phyloP scores from a whole-genome alignment of 352 stramenopile species.

The Plasmopara muralis region DNA sequence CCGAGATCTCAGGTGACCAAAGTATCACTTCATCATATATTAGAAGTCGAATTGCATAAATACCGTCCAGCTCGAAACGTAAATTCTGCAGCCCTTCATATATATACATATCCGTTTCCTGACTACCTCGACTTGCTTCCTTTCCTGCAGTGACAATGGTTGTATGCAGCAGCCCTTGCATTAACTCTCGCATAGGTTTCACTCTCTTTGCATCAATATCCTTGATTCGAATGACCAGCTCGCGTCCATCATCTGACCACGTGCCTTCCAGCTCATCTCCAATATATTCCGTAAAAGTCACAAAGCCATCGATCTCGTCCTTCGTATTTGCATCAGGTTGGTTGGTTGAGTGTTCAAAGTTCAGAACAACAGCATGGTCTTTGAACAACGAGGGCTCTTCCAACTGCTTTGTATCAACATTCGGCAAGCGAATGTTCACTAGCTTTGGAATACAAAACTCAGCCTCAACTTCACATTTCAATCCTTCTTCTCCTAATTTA shows the following conservation, averaged over 20 bases:
- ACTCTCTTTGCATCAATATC: constrained; percentile 28
- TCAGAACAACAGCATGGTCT: constrained; percentile 43
- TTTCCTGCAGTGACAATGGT: constrained; percentile 6
- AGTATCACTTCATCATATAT: constrained; percentile 1
- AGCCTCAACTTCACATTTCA: constrained; percentile 47
- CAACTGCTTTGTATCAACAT: constrained; percentile 17
- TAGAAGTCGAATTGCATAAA: constrained; percentile 25
- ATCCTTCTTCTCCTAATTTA: constrained; percentile 4
- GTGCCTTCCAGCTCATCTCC: constrained; percentile 35
- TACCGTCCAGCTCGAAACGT: constrained; percentile 32
- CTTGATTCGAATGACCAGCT: constrained; percentile 38
- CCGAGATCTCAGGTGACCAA: constrained; percentile 16
- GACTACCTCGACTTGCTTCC: neutral
- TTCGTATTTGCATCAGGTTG: constrained; percentile 24
- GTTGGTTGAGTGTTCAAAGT: constrained; percentile 55
- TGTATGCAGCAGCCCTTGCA: constrained; percentile 32
- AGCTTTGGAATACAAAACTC: constrained; percentile 50
- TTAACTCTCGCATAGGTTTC: constrained; percentile 36
- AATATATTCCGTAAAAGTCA: constrained; percentile 53
- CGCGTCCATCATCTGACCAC: constrained; percentile 33
- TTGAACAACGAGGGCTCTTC: constrained; percentile 16
- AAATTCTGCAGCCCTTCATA: constrained; percentile 24
- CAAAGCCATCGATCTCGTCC: constrained; percentile 33
- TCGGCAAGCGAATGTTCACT: constrained; percentile 39
- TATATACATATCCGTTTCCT: neutral